phyloP scores from a whole-genome alignment of 202 grass and related monocot species.

The Panicum hallii region DNA sequence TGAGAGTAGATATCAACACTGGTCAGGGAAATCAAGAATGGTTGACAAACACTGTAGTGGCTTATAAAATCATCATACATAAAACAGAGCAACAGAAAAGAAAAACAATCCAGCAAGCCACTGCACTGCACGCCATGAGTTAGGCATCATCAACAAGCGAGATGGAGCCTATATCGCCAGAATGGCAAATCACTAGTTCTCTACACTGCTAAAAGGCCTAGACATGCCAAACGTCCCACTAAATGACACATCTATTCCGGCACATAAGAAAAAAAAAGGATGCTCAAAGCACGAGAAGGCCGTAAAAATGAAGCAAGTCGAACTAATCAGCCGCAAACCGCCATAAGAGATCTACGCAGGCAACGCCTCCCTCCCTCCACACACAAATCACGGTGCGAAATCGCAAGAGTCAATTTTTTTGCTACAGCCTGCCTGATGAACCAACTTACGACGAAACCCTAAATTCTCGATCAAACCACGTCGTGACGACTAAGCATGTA shows the following conservation, averaged over 20 bases:
- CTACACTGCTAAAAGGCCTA: background rate
- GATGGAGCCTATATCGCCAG: background rate
- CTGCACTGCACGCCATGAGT: background rate
- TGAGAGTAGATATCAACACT: slow-evolving; percentile 1
- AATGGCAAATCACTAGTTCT: background rate
- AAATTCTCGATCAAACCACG: background rate
- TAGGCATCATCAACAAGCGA: background rate
- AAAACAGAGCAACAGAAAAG: background rate
- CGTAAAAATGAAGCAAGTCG: background rate
- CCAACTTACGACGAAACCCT: background rate
- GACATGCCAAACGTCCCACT: background rate
- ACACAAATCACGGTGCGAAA: background rate
- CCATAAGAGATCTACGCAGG: background rate
- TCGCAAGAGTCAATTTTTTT: background rate
- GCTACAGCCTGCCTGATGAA: no score
- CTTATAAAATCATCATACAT: background rate
- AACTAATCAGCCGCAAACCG: background rate
- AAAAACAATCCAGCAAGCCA: background rate
- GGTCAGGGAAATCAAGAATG: background rate
- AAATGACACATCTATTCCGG: background rate
- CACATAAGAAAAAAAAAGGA: no score
- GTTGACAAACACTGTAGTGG: background rate
- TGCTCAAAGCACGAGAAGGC: background rate
- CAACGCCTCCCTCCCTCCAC: background rate
- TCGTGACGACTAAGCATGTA: background rate